phyloP scores from a whole-genome alignment of 148 eudicot genomes.

The Pharnaceum exiguum region DNA sequence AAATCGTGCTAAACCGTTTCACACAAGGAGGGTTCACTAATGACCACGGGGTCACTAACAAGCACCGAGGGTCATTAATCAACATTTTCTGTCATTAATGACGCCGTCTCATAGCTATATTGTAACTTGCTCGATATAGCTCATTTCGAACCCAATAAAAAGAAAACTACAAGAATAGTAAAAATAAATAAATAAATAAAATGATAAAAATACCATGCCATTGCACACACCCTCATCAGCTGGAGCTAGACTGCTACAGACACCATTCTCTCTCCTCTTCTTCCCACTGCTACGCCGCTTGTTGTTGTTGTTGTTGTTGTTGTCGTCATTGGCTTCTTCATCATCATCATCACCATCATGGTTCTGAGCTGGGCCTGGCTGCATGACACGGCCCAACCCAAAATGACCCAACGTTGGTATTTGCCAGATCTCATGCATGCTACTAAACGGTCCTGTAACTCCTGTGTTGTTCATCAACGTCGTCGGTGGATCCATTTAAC shows the following conservation, averaged over 20 bases:
- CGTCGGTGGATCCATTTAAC: slow-evolving; percentile 43
- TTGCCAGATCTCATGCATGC: slow-evolving; percentile 83
- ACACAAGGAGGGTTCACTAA: too few species aligned
- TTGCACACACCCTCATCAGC: slow-evolving; percentile 40
- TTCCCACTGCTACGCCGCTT: slow-evolving; percentile 7
- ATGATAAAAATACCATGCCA: slow-evolving; percentile 26
- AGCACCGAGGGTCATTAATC: too few species aligned
- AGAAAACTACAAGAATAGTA: neutral
- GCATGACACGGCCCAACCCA: slow-evolving; percentile 21
- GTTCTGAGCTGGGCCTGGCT: slow-evolving; percentile 17
- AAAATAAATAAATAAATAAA: neutral
- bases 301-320: too few species aligned
- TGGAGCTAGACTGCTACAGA: too few species aligned
- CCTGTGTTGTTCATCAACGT: slow-evolving; percentile 32
- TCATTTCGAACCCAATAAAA: neutral
- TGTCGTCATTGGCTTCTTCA: too few species aligned
- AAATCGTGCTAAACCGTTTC: too few species aligned
- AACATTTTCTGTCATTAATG: too few species aligned
- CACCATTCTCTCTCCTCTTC: slow-evolving; percentile 33
- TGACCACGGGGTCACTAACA: too few species aligned
- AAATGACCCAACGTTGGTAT: slow-evolving; percentile 28
- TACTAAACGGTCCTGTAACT: slow-evolving; percentile 30
- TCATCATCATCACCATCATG: slow-evolving; percentile 20
- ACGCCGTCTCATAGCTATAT: too few species aligned
- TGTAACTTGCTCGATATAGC: too few species aligned